Evolutionary conservation across 1,284 basidiomycete species (phyloP).

Genomic region (Schizophyllum amplum): DNA sequence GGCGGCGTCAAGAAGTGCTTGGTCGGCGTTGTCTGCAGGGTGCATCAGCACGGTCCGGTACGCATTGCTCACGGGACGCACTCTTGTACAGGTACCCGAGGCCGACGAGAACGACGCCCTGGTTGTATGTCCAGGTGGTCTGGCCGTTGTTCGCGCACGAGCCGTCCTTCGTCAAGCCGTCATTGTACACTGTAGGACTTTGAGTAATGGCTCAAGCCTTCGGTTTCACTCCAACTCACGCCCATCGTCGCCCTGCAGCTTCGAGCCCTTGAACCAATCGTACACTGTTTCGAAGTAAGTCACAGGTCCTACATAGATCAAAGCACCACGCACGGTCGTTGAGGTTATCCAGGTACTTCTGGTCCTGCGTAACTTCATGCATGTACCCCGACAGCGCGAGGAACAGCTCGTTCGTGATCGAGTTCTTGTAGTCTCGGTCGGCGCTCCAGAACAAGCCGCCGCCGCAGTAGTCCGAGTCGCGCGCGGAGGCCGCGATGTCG

Average conservation of each 20-base stretch:
- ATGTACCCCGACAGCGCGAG: conserved; percentile 14
- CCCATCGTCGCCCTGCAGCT: conserved; percentile 14
- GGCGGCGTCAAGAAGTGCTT: conserved; percentile 10
- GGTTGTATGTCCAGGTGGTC: conserved; percentile 14
- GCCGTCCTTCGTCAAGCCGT: conserved; percentile 14
- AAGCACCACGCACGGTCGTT: conserved; percentile 9
- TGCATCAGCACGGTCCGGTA: no score
- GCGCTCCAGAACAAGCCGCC: conserved; percentile 15
- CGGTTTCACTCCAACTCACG: conserved; percentile 12
- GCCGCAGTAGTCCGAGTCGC: conserved; percentile 9
- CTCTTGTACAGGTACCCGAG: conserved; percentile 15
- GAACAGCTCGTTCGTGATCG: conserved; percentile 17
- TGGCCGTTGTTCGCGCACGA: conserved; percentile 13
- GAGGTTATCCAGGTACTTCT: conserved; percentile 11
- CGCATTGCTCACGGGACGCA: not conserved
- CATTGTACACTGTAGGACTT: conserved; percentile 14
- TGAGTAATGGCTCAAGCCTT: not conserved
- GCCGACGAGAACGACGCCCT: conserved; percentile 14
- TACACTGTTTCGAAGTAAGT: conserved; percentile 7
- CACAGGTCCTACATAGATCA: not conserved
- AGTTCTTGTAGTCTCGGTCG: conserved; percentile 16
- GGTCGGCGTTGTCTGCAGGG: conserved; percentile 9
- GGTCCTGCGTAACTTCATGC: conserved; percentile 15
- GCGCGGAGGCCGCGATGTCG: conserved; percentile 11
- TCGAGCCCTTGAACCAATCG: conserved; percentile 13